phyloP scores from a whole-genome alignment of 2,329 filamentous ascomycete species.

The Juglanconis oblonga region DNA sequence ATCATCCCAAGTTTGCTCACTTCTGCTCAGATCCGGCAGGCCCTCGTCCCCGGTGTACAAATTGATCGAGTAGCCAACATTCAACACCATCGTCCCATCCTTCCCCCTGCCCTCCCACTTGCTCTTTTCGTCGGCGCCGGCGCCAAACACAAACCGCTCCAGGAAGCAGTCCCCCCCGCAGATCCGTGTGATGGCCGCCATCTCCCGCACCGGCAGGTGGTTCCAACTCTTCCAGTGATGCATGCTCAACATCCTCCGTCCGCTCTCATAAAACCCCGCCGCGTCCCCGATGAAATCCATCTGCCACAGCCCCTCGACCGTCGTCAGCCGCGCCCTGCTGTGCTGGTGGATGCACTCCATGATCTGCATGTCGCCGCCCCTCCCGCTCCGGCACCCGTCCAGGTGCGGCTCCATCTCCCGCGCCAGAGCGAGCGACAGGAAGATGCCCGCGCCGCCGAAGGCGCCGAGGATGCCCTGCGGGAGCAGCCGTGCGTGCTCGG shows the following conservation, averaged over 20 bases:
- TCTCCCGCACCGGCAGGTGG: slow-evolving; percentile 43
- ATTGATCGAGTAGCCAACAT: slow-evolving; percentile 58
- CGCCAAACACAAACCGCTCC: slow-evolving; percentile 48
- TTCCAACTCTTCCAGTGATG: slow-evolving; percentile 66
- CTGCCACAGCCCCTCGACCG: slow-evolving; percentile 53
- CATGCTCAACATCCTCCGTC: slow-evolving; percentile 49
- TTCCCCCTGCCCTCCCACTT: neutral
- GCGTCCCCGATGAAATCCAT: slow-evolving; percentile 53
- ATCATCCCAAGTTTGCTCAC: slow-evolving; percentile 35
- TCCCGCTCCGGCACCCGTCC: slow-evolving; percentile 42
- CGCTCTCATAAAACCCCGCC: slow-evolving; percentile 59
- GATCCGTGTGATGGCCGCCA: slow-evolving; percentile 44
- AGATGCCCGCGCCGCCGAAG: slow-evolving; percentile 59
- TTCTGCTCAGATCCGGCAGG: slow-evolving; percentile 33
- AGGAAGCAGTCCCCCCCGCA: slow-evolving; percentile 59
- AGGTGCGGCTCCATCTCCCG: slow-evolving; percentile 44
- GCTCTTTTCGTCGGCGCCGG: slow-evolving; percentile 23
- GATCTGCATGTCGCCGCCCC: slow-evolving; percentile 56
- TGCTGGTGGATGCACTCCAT: slow-evolving; percentile 54
- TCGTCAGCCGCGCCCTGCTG: slow-evolving; percentile 49
- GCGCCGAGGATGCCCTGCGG: slow-evolving; percentile 53
- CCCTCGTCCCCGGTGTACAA: slow-evolving; percentile 38
- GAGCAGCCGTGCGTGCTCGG: slow-evolving; percentile 53
- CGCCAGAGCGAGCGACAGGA: slow-evolving; percentile 54
- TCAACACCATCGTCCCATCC: slow-evolving; percentile 36